Percentiles rank a stretch among this genome's conserved stretches.
Evolutionary conservation across 306 rosid species (phyloP).

Genomic region (Sophora flavescens): DNA sequence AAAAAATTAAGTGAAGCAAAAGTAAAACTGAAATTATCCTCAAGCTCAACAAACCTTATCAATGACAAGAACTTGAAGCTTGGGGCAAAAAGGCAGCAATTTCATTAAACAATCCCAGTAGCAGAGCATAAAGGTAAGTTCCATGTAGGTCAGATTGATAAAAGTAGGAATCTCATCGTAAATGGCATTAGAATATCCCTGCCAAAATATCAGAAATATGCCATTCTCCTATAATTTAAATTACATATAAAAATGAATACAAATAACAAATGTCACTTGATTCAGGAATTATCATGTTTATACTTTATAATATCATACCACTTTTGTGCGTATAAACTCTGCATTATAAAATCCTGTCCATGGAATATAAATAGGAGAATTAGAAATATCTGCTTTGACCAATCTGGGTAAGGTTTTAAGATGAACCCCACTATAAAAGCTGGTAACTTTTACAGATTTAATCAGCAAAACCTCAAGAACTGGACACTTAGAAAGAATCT

Average conservation of each 20-base stretch:
- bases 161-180: background rate
- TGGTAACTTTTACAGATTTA: background rate
- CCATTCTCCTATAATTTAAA: too few relatives aligned
- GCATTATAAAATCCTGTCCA: background rate
- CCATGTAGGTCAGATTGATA: background rate
- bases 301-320: background rate
- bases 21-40: background rate
- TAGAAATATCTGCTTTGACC: background rate
- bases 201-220: too few relatives aligned
- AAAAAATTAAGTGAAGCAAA: background rate
- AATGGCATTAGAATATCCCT: too few relatives aligned
- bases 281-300: too few relatives aligned
- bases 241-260: too few relatives aligned
- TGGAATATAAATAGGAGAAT: background rate
- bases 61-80: background rate
- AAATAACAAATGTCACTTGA: background rate
- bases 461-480: background rate
- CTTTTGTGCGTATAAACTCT: background rate
- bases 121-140: fast-evolving
- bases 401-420: background rate
- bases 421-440: background rate
- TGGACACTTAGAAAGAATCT: background rate
- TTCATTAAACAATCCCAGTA: background rate
- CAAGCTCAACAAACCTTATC: background rate
- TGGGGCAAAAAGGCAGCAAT: background rate